Conservation (phyloP, 139 green algal species). For the Closterium sp. region DNA sequence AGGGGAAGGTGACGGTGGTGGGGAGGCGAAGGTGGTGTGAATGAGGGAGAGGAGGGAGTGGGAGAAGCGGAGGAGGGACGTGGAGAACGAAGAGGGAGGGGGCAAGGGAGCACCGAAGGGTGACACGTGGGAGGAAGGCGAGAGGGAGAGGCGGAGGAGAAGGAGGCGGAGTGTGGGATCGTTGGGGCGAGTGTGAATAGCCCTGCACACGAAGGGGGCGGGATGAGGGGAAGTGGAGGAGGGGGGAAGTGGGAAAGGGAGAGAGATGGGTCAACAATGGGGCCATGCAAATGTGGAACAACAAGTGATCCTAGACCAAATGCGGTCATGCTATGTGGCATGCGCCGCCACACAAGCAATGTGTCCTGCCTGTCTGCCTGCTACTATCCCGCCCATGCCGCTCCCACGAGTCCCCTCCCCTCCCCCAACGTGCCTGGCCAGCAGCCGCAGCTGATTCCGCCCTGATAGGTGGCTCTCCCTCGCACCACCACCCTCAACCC, state of each 20-base stretch:
- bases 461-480: background rate
- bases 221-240: background rate
- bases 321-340: background rate
- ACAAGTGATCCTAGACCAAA: no score
- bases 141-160: background rate
- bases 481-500: background rate
- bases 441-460: background rate
- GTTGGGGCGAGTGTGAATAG: background rate
- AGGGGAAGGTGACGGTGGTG: background rate
- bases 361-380: background rate
- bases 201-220: background rate
- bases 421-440: background rate
- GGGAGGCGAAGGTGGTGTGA: background rate
- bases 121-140: background rate
- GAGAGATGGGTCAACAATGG: background rate
- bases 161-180: background rate
- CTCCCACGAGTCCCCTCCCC: background rate
- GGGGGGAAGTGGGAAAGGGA: background rate
- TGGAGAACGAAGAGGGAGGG: background rate
- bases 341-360: background rate
- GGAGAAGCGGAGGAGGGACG: background rate
- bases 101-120: background rate
- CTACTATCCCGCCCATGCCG: background rate
- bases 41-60: background rate
- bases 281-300: background rate